A percentile compares a stretch with the other conserved stretches of the same genome.
These are phyloP conservation scores for Yamadazyma diddensiae DNA, from an alignment of 1,139 yeast species.

Conservation along the genomic window DNA sequence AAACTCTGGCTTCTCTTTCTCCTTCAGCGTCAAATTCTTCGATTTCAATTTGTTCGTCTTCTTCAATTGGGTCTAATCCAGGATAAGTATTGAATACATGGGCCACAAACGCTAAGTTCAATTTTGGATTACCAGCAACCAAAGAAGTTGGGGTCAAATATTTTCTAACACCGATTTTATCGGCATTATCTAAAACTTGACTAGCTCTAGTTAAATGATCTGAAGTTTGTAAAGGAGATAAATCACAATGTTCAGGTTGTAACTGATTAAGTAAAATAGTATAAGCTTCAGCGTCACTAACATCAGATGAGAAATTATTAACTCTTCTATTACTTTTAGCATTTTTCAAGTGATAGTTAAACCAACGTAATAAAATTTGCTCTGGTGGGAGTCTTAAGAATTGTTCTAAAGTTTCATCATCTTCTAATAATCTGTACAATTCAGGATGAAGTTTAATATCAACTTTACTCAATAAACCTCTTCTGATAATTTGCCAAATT, in stretches of 20 bases:
- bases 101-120: slow-evolving; percentile 95
- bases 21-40: slow-evolving; percentile 99
- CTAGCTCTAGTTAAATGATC: slow-evolving; percentile 84
- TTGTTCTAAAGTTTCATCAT: slow-evolving; percentile 96
- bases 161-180: slow-evolving; percentile 87
- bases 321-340: slow-evolving; percentile 92
- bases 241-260: slow-evolving; percentile 80
- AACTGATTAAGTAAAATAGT: slow-evolving; percentile 86
- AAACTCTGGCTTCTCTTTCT: slow-evolving; percentile 98
- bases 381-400: slow-evolving; percentile 96
- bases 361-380: slow-evolving; percentile 95
- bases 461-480: slow-evolving; percentile 90
- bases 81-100: slow-evolving; percentile 95
- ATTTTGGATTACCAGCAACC: slow-evolving; percentile 94
- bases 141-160: slow-evolving; percentile 90
- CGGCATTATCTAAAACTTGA: slow-evolving; percentile 81
- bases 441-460: slow-evolving; percentile 97
- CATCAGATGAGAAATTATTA: slow-evolving; percentile 79
- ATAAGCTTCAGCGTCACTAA: slow-evolving; percentile 93
- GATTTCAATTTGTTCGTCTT: slow-evolving; percentile 81
- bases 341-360: slow-evolving; percentile 90
- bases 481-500: slow-evolving; percentile 97
- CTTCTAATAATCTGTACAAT: slow-evolving; percentile 88
- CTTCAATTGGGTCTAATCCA: slow-evolving; percentile 94
- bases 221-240: slow-evolving; percentile 70